phyloP scores from a whole-genome alignment of 2,329 filamentous ascomycete genomes.

The Hypomyces rosellus region DNA sequence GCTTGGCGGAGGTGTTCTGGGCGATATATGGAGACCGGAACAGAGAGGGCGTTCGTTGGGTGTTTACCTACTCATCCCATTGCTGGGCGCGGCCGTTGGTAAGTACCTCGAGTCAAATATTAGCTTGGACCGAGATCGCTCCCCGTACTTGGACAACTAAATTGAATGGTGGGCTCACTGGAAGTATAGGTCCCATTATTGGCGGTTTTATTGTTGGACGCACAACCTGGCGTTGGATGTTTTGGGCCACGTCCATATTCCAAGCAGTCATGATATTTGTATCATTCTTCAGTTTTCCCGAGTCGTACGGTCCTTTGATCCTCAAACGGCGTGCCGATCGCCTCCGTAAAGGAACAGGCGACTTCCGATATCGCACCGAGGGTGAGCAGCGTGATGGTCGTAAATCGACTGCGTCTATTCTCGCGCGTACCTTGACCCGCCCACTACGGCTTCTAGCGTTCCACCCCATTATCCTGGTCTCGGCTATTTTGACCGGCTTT shows the following conservation, averaged over 20 bases:
- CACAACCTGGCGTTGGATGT: slow-evolving; percentile 39
- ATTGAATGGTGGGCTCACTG: no score
- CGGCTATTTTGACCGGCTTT: slow-evolving; percentile 50
- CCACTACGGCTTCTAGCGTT: slow-evolving; percentile 51
- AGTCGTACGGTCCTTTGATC: slow-evolving; percentile 33
- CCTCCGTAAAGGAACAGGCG: slow-evolving; percentile 26
- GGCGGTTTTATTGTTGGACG: slow-evolving; percentile 33
- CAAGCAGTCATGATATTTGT: slow-evolving; percentile 31
- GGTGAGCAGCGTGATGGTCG: slow-evolving; percentile 31
- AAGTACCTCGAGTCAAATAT: no score
- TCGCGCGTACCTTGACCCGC: slow-evolving; percentile 38
- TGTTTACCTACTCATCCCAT: slow-evolving; percentile 32
- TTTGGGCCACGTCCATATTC: slow-evolving; percentile 38
- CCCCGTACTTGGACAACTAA: no score
- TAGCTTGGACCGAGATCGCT: no score
- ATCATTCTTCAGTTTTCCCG: slow-evolving; percentile 27
- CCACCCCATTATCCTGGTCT: slow-evolving; percentile 54
- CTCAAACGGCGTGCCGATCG: slow-evolving; percentile 27
- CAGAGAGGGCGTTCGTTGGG: slow-evolving; percentile 36
- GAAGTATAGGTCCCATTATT: slow-evolving; percentile 28
- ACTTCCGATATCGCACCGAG: slow-evolving; percentile 26
- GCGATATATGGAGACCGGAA: slow-evolving; percentile 40
- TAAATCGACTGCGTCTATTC: slow-evolving; percentile 18
- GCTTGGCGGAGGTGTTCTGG: slow-evolving; percentile 40
- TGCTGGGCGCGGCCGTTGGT: slow-evolving; percentile 31